Percentiles rank a stretch among this genome's conserved stretches.
Conservation (phyloP, 495 filamentous ascomycete genomes). For the Trichoderma orchidacearum region DNA sequence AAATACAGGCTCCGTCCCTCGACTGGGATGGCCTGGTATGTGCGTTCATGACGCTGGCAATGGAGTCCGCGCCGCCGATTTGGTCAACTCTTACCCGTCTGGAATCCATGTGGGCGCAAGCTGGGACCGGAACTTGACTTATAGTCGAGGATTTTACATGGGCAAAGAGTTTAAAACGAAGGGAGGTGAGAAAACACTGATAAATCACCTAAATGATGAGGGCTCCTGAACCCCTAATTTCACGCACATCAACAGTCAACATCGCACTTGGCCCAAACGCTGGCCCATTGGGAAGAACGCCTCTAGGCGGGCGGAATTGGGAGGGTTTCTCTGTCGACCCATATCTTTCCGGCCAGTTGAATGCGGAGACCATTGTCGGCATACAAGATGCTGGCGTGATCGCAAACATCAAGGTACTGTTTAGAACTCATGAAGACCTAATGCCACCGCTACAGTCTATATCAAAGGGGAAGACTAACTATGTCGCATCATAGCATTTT, state of each 20-base stretch:
- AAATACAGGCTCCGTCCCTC: slow-evolving; percentile 32
- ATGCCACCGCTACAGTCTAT: not conserved
- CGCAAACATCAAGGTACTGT: slow-evolving; percentile 37
- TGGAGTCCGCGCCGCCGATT: slow-evolving; percentile 44
- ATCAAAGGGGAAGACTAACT: not conserved
- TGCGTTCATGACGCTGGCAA: slow-evolving; percentile 52
- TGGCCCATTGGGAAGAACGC: slow-evolving; percentile 38
- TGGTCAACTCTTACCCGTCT: slow-evolving; percentile 42
- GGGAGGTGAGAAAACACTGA: slow-evolving; percentile 51
- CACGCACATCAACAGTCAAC: slow-evolving; percentile 40
- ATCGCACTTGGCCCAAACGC: slow-evolving; percentile 53
- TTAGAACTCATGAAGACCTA: too few species aligned
- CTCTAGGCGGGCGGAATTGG: slow-evolving; percentile 43
- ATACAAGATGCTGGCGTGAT: slow-evolving; percentile 40
- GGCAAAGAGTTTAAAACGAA: slow-evolving; percentile 44
- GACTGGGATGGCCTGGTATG: slow-evolving; percentile 46
- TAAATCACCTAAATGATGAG: too few species aligned
- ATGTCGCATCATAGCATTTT: slow-evolving; percentile 27
- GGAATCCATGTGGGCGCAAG: slow-evolving; percentile 44
- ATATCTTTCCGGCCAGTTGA: slow-evolving; percentile 33
- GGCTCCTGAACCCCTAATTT: too few species aligned
- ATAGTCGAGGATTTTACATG: slow-evolving; percentile 35
- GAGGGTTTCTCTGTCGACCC: slow-evolving; percentile 39
- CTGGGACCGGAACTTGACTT: slow-evolving; percentile 42
- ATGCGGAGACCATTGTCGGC: slow-evolving; percentile 29